phyloP scores from a whole-genome alignment of 345 rosid genomes.

The Gossypium stocksii region DNA sequence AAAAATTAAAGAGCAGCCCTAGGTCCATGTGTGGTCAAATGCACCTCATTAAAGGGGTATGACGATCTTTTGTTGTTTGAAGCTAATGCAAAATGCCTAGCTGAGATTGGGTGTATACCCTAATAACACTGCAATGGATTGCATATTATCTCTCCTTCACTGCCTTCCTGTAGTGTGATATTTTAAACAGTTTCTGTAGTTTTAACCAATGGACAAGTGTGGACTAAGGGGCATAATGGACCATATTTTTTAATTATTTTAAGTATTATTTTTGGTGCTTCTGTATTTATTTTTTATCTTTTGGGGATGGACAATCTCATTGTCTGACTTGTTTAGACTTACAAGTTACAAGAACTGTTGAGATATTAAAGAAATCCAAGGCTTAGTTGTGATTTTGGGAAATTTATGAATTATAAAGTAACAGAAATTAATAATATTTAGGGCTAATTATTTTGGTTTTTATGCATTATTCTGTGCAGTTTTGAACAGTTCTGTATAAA shows the following conservation, averaged over 20 bases:
- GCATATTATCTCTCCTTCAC: not conserved
- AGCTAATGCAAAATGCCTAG: not conserved
- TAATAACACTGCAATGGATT: not conserved
- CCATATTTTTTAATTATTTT: not conserved
- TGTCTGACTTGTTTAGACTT: not conserved
- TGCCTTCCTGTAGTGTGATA: not conserved
- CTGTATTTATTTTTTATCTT: not conserved
- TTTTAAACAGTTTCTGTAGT: not conserved
- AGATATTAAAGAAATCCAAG: not conserved
- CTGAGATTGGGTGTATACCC: not conserved
- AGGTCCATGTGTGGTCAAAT: not conserved
- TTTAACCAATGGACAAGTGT: not conserved
- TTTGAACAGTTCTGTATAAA: slow-evolving; percentile 95
- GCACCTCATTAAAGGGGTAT: not conserved
- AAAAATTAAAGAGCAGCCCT: not conserved
- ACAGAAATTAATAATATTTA: not conserved
- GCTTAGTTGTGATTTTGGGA: not conserved
- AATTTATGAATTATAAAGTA: slow-evolving; percentile 6
- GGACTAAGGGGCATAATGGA: not conserved
- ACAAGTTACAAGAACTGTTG: not conserved
- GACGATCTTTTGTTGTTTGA: not conserved
- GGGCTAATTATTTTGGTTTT: slow-evolving; percentile 2
- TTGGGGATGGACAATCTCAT: not conserved
- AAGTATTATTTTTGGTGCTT: not conserved
- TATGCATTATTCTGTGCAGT: slow-evolving; percentile 36